Evolutionary conservation across 2,329 filamentous ascomycete genomes (phyloP), one percentile per base, ranked within the genome.

Genomic region (Epicoccum nigrum): DNA sequence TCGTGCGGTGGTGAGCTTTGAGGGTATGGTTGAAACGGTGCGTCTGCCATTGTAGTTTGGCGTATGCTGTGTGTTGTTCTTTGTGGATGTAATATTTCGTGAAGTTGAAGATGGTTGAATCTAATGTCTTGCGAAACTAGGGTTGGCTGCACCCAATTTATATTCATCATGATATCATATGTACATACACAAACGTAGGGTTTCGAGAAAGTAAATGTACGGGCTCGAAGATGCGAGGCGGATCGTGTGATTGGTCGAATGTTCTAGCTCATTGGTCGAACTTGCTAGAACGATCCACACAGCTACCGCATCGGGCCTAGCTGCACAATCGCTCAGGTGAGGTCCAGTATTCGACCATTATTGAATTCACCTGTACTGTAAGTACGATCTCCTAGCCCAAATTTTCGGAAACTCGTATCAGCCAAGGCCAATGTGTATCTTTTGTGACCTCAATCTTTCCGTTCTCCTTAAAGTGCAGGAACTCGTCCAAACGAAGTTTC

Each of bases 161-260:
- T 52, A 43, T 25, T 25, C 39, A 34, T 34, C 16, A n/a, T 27
- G n/a, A n/a, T 2, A 21, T 27, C 7, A 12, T 30, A 4, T n/a
- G 13, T 12, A 4, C 25, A n/a, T 25, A 7, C 15, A 4, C 27
- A 27, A 17, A 44, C 17, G 25, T 44, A 5, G 20, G 21, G 12
- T 16, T 42, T 46, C 30, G 31, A 41, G 35, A 51, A 45, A 7
- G 5, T 19, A 34, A 30, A 21, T 13, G 41, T 11, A 19, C 12
- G 30, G n/a, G 21, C 42, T 39, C 16, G 51, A 51, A 39, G 25
- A 15, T 47, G 37, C 42, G 25, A 50, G 51, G 21, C 40, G 19
- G 23, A 28, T 51, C 46, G 32, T 43, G 42, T 46, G 38, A 51
- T 55, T 55, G 51, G 46, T 46, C 41, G 51, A 55, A 50, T n/a